Evolutionary conservation across 1,284 basidiomycete species (phyloP), one percentile per base, ranked within the genome.

Genomic region (Fistulina hepatica): DNA sequence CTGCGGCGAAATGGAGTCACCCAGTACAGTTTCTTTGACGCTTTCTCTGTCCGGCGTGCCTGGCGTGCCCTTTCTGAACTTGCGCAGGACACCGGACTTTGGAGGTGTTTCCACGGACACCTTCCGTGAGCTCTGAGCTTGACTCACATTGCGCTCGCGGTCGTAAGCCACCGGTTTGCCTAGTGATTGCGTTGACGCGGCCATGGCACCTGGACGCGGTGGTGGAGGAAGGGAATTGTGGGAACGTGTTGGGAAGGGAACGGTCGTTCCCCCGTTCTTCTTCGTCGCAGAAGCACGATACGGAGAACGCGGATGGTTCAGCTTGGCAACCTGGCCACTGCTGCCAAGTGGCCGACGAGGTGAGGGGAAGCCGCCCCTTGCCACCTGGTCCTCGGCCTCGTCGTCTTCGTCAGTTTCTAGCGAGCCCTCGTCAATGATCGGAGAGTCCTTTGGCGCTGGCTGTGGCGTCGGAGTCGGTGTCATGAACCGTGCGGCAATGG

Each of bases 401-500:
- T 79, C 74, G 27, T 84, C 81, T 35, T 79, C 71, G 33, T 82
- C 82, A 1, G 78, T 76, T 37, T 81, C 76, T 26, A 75, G 54
- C 2, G 76, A 81, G 47, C 83, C 81, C 33, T 69, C 72, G 47
- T 86, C 83, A 21, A 80, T 78, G 43, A 75, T 73, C 6, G 74
- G 74, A 2, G 67, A 64, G 33, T 76, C 71, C 45, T 66, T 66
- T 40, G 62, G 57, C 12, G 42, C 55, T 22, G 48, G 48, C 21
- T 74, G 69, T 12, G 69, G 64, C 34, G 73, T 69, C 6, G 71
- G 68, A 27, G 69, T 72, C 2, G 83, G 79, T 6, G 83, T 81
- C 61, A 90, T 82, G 65, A 92, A 97, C 37, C 85, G 81, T 17
- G 91, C 78, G 24, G 92, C 92, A 47, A 97, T 97, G 30, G 92